phyloP scores from a whole-genome alignment of 1,284 basidiomycete genomes.

The Neonothopanus nambi region DNA sequence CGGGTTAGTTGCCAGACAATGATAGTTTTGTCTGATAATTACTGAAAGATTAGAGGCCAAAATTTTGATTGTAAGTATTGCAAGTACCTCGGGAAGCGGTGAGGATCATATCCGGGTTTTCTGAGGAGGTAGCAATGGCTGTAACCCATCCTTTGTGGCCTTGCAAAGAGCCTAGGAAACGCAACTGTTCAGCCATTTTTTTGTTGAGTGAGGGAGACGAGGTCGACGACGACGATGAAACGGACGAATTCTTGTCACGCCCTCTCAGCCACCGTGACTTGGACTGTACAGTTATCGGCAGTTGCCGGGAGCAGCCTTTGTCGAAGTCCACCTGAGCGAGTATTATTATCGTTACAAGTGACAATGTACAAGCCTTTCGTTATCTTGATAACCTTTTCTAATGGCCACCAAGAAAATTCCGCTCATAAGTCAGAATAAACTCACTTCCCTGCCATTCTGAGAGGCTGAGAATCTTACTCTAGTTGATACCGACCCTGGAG shows the following conservation, averaged over 20 bases:
- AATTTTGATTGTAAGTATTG: slow-evolving; percentile 20
- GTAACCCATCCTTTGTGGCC: slow-evolving; percentile 98
- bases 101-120: slow-evolving; percentile 96
- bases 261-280: neutral
- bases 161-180: slow-evolving; percentile 89
- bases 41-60: slow-evolving; percentile 21
- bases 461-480: neutral
- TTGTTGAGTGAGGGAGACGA: neutral
- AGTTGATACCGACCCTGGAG: slow-evolving; percentile 88
- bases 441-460: neutral
- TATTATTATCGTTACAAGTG: too few relatives aligned
- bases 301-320: too few relatives aligned
- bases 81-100: slow-evolving; percentile 90
- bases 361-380: too few relatives aligned
- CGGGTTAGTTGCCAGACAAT: slow-evolving; percentile 99
- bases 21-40: slow-evolving; percentile 91
- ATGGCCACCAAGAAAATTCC: neutral
- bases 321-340: too few relatives aligned
- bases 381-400: too few relatives aligned
- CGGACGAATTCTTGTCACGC: neutral
- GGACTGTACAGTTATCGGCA: slow-evolving; percentile 7
- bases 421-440: neutral
- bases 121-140: slow-evolving; percentile 94
- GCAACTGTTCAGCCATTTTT: slow-evolving; percentile 83
- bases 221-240: neutral